These are phyloP conservation scores for Mucor ambiguus DNA, from an alignment of 371 early-diverging fungal species.

Conservation along the genomic window DNA sequence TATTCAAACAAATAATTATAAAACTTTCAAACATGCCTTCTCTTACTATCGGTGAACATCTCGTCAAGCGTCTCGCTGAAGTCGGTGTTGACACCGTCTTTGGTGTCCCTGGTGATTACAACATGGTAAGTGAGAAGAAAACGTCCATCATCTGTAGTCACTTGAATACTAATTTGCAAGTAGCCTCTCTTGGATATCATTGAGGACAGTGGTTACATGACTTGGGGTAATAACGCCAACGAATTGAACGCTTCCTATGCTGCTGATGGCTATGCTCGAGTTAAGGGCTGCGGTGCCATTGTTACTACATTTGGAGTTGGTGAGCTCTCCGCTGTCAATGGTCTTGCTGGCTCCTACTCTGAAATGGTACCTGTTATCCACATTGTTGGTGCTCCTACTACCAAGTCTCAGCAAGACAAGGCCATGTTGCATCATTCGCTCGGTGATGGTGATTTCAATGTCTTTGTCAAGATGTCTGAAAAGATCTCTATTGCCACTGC, in stretches of 20 bases:
- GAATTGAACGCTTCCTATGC: constrained; percentile 54
- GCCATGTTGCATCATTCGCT: constrained; percentile 58
- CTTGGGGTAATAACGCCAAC: constrained; percentile 47
- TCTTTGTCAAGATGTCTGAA: constrained; percentile 42
- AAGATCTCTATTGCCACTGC: constrained; percentile 43
- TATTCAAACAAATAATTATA: not conserved
- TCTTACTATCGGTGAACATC: constrained; percentile 32
- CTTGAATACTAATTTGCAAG: not conserved
- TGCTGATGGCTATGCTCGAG: constrained; percentile 58
- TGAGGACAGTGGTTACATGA: constrained; percentile 38
- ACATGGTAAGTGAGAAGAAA: constrained; percentile 32
- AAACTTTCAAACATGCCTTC: constrained; percentile 12
- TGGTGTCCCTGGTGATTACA: constrained; percentile 56
- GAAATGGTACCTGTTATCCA: constrained; percentile 61
- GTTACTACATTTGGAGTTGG: constrained; percentile 64
- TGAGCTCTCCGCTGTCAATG: constrained; percentile 55
- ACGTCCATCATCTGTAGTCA: not conserved
- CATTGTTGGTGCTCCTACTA: constrained; percentile 54
- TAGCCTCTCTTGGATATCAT: constrained; percentile 36
- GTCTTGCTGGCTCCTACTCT: constrained; percentile 55
- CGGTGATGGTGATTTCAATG: constrained; percentile 55
- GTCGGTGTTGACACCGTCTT: constrained; percentile 47
- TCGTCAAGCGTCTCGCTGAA: constrained; percentile 48
- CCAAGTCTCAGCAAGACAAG: constrained; percentile 36
- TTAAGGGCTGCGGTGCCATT: constrained; percentile 42